Conservation (phyloP, 768 basidiomycete species). For the Boletus subcaerulescens region DNA sequence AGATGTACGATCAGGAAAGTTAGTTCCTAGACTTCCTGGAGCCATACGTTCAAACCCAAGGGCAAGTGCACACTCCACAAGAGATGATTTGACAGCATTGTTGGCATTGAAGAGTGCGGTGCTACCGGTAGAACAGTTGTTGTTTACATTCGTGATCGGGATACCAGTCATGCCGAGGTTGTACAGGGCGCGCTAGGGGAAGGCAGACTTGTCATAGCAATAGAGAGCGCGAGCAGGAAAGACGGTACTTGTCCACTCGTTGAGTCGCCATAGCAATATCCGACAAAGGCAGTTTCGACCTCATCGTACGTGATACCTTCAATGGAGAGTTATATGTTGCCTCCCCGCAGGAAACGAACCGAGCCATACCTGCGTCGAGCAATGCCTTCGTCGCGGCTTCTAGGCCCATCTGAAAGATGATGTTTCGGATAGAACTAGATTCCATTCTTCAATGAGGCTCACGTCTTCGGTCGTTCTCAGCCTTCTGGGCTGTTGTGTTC, state of each 20-base stretch:
- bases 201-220: not conserved
- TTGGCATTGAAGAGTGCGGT: constrained; percentile 75
- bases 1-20: constrained; percentile 51
- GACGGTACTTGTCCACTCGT: constrained; percentile 68
- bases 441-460: constrained; percentile 16
- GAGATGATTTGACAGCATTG: constrained; percentile 64
- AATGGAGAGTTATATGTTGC: not conserved
- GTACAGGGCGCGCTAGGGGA: constrained; percentile 66
- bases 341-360: not conserved
- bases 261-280: constrained; percentile 79
- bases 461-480: constrained; percentile 70
- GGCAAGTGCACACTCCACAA: constrained; percentile 72
- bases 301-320: constrained; percentile 80
- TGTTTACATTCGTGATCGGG: constrained; percentile 84
- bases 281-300: constrained; percentile 70
- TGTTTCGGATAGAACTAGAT: not conserved
- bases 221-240: not conserved
- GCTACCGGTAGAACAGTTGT: constrained; percentile 83
- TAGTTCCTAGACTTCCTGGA: constrained; percentile 65
- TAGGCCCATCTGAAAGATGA: constrained; percentile 63
- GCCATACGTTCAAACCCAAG: constrained; percentile 87
- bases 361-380: constrained; percentile 66
- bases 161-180: constrained; percentile 81
- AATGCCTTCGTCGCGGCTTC: constrained; percentile 87
- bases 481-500: constrained; percentile 53